Base-by-base conservation (phyloP, 2,329 filamentous ascomycete genomes). In the Hypoxylon sp. region DNA sequence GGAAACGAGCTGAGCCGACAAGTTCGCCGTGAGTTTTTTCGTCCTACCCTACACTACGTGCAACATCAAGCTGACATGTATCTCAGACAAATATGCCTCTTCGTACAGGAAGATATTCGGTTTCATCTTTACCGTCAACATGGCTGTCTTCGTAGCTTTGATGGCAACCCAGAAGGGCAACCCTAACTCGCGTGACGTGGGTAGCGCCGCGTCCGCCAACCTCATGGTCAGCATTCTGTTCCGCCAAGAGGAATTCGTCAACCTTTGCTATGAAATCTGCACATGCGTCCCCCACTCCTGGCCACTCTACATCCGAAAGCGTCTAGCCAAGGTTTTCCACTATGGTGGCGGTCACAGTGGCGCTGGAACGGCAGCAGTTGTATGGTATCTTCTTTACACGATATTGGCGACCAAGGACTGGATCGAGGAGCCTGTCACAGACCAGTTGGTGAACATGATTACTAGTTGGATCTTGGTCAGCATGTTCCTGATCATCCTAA, bases 401-500 rank as follows among this genome's bases (percentile, higher is more conserved):
- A 61, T 54, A 65, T 61, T 59, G 45, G 64, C 59, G 31, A 68
- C 62, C 27, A 65, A 61, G 20, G 67, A 57, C 20, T 65, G 59
- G 42, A 53, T 63, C 25, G 48, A 64, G 7, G 57, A 64, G 13
- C 49, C 30, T 1, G 42, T 57, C 5, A 49, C 36, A 1, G 64
- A 62, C 26, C 59, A 54, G 12, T 25, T 63, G 42, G 59, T 62
- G 37, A 64, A 61, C 46, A 54, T 61, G 51, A 61, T 62, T 20
- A 65, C 57, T 61, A 74, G n/a, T 75, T 81, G 19, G 65, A 78
- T 20, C 67, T 72, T 32, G 71, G 69, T 89, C 32, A 66, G 73
- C 2, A 74, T 90, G 40, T 75, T 89, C 59, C 62, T 81, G 46
- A 63, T 73, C 27, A 86, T 91, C 63, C 75, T 88, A 40, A 71